Evolutionary conservation across 768 basidiomycete species (phyloP).

Genomic region (Naganishia kalamii): DNA sequence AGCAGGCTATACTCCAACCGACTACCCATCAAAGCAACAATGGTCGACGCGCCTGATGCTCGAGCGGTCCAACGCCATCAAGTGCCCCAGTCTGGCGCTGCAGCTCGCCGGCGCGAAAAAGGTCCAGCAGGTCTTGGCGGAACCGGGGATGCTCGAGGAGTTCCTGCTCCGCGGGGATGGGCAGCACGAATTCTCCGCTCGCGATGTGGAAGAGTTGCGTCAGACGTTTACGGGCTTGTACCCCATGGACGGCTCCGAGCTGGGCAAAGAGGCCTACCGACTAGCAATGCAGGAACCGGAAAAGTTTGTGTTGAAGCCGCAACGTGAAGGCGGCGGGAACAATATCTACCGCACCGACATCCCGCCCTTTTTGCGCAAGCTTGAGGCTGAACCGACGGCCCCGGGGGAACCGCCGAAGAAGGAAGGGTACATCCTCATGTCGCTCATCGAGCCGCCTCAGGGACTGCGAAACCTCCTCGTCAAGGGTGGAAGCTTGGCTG

Average conservation of each 20-base stretch:
- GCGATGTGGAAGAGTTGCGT: conserved; percentile 56
- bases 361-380: conserved; percentile 62
- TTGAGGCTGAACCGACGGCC: conserved; percentile 48
- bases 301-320: conserved; percentile 83
- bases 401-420: conserved; percentile 51
- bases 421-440: conserved; percentile 93
- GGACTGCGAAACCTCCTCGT: conserved; percentile 67
- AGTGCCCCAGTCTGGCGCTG: conserved; percentile 82
- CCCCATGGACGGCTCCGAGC: conserved; percentile 54
- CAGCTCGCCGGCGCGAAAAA: conserved; percentile 97
- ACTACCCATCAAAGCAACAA: conserved; percentile 58
- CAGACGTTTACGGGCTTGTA: conserved; percentile 83
- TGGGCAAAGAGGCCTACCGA: conserved; percentile 51
- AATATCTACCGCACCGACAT: conserved; percentile 85
- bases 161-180: conserved; percentile 53
- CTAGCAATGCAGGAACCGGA: conserved; percentile 54
- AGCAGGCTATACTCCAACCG: conserved; percentile 75
- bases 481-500: conserved; percentile 54
- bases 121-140: conserved; percentile 78
- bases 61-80: conserved; percentile 77
- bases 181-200: conserved; percentile 16
- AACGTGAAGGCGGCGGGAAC: conserved; percentile 96
- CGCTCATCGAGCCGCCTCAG: conserved; percentile 72
- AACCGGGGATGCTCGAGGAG: conserved; percentile 63
- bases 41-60: conserved; percentile 71